Percentiles rank a stretch among this genome's conserved stretches.
phyloP scores from a whole-genome alignment of 176 grass and related monocot species.

The Pharus latifolius region DNA sequence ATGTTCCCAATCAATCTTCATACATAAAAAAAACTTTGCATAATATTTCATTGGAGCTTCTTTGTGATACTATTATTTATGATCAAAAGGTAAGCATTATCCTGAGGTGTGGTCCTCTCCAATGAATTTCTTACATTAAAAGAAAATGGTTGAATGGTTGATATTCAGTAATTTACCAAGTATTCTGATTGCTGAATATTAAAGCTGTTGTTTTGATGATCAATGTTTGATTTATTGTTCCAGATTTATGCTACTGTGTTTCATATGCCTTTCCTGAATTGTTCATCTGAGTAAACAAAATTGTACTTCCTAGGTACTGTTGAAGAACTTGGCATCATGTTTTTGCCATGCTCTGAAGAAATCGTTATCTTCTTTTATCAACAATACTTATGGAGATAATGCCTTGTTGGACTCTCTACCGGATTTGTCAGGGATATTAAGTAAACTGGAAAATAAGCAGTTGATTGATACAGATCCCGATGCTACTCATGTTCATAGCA shows the following conservation, averaged over 20 bases:
- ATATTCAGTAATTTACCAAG: not conserved
- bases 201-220: not conserved
- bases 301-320: constrained; percentile 43
- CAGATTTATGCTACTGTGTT: not conserved
- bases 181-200: not conserved
- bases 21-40: constrained; percentile 38
- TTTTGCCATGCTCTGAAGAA: constrained; percentile 56
- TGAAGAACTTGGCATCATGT: constrained; percentile 60
- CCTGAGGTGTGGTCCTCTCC: not conserved
- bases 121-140: not conserved
- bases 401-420: constrained; percentile 37
- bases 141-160: constrained; percentile 1
- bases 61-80: constrained; percentile 73
- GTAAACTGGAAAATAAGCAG: constrained; percentile 28
- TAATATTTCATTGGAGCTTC: constrained; percentile 54
- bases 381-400: constrained; percentile 25
- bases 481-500: constrained; percentile 25
- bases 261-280: not conserved
- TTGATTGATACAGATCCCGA: constrained; percentile 10
- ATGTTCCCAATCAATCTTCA: constrained; percentile 12
- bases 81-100: constrained; percentile 58
- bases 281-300: constrained; percentile 15
- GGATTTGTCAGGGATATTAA: constrained; percentile 59
- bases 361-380: constrained; percentile 32
- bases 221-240: not conserved